phyloP scores from a whole-genome alignment of 2,329 filamentous ascomycete genomes.

The Rachicladosporium sp. region DNA sequence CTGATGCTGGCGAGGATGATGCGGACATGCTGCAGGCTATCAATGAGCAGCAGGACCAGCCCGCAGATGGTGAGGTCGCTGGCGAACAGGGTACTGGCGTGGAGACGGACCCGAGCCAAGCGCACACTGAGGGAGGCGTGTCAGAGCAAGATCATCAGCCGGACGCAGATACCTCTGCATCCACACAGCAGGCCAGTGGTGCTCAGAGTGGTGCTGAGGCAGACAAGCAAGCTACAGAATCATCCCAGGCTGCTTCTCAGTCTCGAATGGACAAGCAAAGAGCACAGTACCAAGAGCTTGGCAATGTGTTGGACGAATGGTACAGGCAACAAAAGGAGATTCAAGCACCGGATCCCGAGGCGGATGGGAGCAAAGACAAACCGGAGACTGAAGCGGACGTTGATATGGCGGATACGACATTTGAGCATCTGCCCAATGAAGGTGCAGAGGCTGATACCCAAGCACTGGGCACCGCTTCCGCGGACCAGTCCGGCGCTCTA shows the following conservation, averaged over 20 bases:
- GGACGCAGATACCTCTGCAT: slow-evolving; percentile 7
- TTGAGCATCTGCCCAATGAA: slow-evolving; percentile 84
- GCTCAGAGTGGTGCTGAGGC: slow-evolving; percentile 9
- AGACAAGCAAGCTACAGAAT: slow-evolving; percentile 10
- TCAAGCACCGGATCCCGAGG: slow-evolving; percentile 41
- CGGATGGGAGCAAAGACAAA: slow-evolving; percentile 38
- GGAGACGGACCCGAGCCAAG: slow-evolving; percentile 44
- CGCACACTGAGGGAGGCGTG: slow-evolving; percentile 4
- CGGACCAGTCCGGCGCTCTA: slow-evolving; percentile 75
- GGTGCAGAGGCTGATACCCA: slow-evolving; percentile 74
- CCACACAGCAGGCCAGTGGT: slow-evolving; percentile 10
- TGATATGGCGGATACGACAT: slow-evolving; percentile 71
- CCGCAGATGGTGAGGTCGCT: slow-evolving; percentile 10
- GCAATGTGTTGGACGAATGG: slow-evolving; percentile 85
- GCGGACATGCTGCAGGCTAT: slow-evolving; percentile 12
- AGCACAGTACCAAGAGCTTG: slow-evolving; percentile 68
- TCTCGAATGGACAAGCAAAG: background rate
- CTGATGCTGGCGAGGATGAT: slow-evolving; percentile 7
- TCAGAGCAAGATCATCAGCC: slow-evolving; percentile 33
- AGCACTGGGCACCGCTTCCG: slow-evolving; percentile 74
- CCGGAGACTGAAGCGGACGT: slow-evolving; percentile 42
- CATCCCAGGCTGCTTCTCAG: slow-evolving; percentile 10
- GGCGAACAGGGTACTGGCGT: slow-evolving; percentile 37
- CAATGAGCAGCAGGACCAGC: slow-evolving; percentile 9
- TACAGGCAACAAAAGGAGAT: slow-evolving; percentile 83